These are phyloP conservation scores for Chaetomium sp. DNA, from an alignment of 2,329 filamentous ascomycete species.

Conservation along the genomic window DNA sequence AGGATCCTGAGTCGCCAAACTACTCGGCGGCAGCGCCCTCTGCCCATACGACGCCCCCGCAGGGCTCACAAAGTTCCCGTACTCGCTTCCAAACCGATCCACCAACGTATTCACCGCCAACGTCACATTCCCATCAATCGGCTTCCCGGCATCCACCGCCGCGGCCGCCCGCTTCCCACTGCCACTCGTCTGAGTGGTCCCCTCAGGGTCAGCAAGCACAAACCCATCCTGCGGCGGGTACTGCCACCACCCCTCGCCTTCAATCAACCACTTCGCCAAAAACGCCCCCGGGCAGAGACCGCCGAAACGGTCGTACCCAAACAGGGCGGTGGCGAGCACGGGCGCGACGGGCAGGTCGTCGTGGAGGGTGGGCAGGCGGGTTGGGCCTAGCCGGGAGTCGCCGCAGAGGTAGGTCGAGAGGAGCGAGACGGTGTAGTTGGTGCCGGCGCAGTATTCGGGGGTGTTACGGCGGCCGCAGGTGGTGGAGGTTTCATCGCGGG, in stretches of 20 bases:
- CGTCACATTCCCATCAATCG: slow-evolving; percentile 37
- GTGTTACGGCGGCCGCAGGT: slow-evolving; percentile 10
- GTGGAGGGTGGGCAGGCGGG: slow-evolving; percentile 25
- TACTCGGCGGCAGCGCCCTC: slow-evolving; percentile 40
- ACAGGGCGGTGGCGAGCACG: slow-evolving; percentile 27
- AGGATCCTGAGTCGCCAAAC: slow-evolving; percentile 30
- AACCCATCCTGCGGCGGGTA: slow-evolving; percentile 41
- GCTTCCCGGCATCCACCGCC: slow-evolving; percentile 4
- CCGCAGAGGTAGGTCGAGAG: slow-evolving; percentile 31
- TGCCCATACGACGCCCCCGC: slow-evolving; percentile 42
- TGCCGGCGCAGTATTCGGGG: slow-evolving; percentile 28
- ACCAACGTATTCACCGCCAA: slow-evolving; percentile 37
- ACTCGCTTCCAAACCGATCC: slow-evolving; percentile 43
- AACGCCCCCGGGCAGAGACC: slow-evolving; percentile 33
- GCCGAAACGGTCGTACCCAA: slow-evolving; percentile 22
- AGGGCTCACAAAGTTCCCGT: slow-evolving; percentile 37
- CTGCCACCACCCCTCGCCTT: slow-evolving; percentile 20
- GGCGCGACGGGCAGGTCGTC: slow-evolving; percentile 25
- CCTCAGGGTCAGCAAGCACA: slow-evolving; percentile 28
- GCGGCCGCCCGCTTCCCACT: not conserved
- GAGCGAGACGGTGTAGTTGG: slow-evolving; percentile 24
- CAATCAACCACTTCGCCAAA: slow-evolving; percentile 30
- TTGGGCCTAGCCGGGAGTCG: slow-evolving; percentile 33
- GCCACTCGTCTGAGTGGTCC: too few relatives aligned
- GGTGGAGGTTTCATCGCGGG: not conserved